These are phyloP conservation scores for Porphyrellus cyaneotinctus DNA, from an alignment of 768 basidiomycete genomes.

Conservation along the genomic window DNA sequence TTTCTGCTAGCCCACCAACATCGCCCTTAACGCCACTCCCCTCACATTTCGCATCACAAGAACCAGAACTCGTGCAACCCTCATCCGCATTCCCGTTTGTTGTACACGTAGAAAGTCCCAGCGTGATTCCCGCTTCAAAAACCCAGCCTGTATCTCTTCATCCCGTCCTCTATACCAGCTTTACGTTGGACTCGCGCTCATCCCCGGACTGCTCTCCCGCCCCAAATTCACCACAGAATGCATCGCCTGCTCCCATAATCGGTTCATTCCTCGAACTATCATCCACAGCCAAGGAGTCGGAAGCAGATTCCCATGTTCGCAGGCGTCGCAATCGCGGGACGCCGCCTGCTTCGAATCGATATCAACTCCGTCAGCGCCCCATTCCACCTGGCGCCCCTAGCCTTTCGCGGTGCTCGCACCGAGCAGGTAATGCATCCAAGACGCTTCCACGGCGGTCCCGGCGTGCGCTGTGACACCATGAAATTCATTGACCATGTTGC, in stretches of 20 bases:
- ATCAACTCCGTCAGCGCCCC: conserved; percentile 31
- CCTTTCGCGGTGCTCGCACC: conserved; percentile 19
- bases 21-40: conserved; percentile 30
- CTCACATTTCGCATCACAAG: conserved; percentile 37
- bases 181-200: conserved; percentile 30
- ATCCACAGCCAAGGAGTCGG: conserved; percentile 6
- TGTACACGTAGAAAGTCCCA: conserved; percentile 31
- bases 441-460: conserved; percentile 15
- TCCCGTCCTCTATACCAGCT: conserved; percentile 36
- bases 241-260: conserved; percentile 6
- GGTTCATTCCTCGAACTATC: conserved; percentile 8
- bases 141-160: conserved; percentile 29
- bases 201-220: conserved; percentile 2
- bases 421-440: conserved; percentile 9
- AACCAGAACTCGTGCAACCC: conserved; percentile 45
- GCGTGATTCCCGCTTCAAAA: conserved; percentile 32
- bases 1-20: conserved; percentile 20
- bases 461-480: conserved; percentile 9
- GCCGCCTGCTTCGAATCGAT: conserved; percentile 19
- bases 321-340: conserved; percentile 10
- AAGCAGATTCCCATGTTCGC: conserved; percentile 3
- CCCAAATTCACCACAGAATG: conserved; percentile 3
- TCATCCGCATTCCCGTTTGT: conserved; percentile 36
- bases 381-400: conserved; percentile 10
- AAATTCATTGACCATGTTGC: background rate